phyloP scores from a whole-genome alignment of 2,329 filamentous ascomycete species.

The Ilyonectria mors-panacis region DNA sequence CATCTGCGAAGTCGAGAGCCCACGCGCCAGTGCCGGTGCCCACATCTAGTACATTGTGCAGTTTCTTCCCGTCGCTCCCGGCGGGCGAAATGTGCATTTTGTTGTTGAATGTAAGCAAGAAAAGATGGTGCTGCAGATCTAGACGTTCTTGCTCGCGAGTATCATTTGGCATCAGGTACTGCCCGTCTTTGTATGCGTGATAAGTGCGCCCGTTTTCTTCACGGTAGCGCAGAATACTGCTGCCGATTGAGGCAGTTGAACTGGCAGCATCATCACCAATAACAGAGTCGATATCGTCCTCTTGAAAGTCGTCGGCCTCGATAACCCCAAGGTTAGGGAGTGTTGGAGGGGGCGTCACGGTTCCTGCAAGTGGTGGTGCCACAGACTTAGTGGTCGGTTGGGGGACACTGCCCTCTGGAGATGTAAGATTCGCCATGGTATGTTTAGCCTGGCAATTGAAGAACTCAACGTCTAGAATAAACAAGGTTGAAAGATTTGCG shows the following conservation, averaged over 20 bases:
- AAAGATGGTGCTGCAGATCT: slow-evolving; percentile 45
- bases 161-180: slow-evolving; percentile 40
- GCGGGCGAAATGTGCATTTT: slow-evolving; percentile 43
- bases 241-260: slow-evolving; percentile 42
- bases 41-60: slow-evolving; percentile 45
- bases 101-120: slow-evolving; percentile 46
- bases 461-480: neutral
- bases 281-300: slow-evolving; percentile 18
- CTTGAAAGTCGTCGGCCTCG: slow-evolving; percentile 3
- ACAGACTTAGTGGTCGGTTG: neutral
- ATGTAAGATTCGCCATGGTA: neutral
- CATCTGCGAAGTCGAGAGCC: slow-evolving; percentile 47
- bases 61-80: slow-evolving; percentile 23
- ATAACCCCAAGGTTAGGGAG: slow-evolving; percentile 3
- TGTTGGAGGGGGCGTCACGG: neutral
- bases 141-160: slow-evolving; percentile 37
- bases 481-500: neutral
- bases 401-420: neutral
- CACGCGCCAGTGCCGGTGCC: slow-evolving; percentile 49
- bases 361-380: neutral
- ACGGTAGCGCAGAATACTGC: slow-evolving; percentile 43
- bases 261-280: neutral
- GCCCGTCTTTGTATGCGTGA: slow-evolving; percentile 48
- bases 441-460: neutral
- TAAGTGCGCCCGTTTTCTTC: slow-evolving; percentile 49